Percentiles rank a stretch among this genome's conserved stretches.
Conservation (phyloP, 768 basidiomycete species). For the Agaricus subrufescens region DNA sequence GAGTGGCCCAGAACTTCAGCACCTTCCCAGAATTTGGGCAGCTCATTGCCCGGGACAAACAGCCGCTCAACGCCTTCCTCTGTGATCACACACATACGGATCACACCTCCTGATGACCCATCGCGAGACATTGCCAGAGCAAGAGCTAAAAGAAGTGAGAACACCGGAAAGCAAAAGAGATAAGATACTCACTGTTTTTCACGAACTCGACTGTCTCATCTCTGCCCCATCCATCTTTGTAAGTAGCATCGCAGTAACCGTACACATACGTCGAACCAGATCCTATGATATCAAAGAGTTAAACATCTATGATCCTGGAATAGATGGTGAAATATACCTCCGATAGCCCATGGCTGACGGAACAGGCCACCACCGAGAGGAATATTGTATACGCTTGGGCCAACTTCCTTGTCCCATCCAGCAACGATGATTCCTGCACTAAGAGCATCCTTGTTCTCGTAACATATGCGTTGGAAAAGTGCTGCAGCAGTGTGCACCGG, state of each 20-base stretch:
- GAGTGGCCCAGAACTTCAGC: constrained; percentile 57
- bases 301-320: not conserved
- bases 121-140: constrained; percentile 96
- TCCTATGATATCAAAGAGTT: constrained; percentile 36
- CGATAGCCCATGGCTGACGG: constrained; percentile 98
- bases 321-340: constrained; percentile 49
- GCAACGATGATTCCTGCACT: constrained; percentile 96
- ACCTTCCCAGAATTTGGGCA: constrained; percentile 90
- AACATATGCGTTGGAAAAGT: constrained; percentile 83
- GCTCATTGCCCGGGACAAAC: constrained; percentile 87
- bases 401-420: constrained; percentile 91
- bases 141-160: constrained; percentile 52
- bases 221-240: constrained; percentile 83
- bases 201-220: constrained; percentile 94
- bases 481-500: constrained; percentile 80
- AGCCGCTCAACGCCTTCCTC: constrained; percentile 87
- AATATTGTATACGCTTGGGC: constrained; percentile 94
- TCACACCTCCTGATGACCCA: constrained; percentile 95
- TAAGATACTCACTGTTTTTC: constrained; percentile 76
- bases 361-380: constrained; percentile 96
- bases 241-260: constrained; percentile 99
- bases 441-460: constrained; percentile 87
- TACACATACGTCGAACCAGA: constrained; percentile 98
- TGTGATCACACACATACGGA: constrained; percentile 96
- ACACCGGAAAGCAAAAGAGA: not conserved